Evolutionary conservation across 805 yeast genomes (phyloP).

Genomic region (Wickerhamomyces mucosus): DNA sequence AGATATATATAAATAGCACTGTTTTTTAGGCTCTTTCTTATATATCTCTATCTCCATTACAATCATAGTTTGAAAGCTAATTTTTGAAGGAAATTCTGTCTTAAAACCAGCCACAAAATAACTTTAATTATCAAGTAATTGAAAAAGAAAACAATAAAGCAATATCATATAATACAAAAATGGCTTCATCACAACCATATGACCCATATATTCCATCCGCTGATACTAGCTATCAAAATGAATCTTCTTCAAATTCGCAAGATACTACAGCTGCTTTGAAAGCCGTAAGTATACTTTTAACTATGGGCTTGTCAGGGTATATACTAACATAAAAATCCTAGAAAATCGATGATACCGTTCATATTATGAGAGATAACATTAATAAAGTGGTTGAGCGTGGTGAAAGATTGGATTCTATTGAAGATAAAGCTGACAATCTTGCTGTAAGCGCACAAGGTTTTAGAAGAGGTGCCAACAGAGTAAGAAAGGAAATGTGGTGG

Average conservation of each 20-base stretch:
- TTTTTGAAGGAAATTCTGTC: too few relatives aligned
- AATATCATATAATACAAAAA: conserved; percentile 17
- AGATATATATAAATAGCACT: too few relatives aligned
- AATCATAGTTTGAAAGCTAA: too few relatives aligned
- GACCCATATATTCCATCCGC: conserved; percentile 77
- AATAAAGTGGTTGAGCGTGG: conserved; percentile 92
- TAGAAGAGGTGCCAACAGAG: conserved; percentile 94
- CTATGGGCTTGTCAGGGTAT: background rate
- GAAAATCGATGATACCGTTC: conserved; percentile 94
- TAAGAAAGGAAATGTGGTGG: conserved; percentile 99
- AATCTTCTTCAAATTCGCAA: conserved; percentile 9
- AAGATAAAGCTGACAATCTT: conserved; percentile 86
- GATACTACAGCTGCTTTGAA: conserved; percentile 74
- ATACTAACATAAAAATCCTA: conserved; percentile 22
- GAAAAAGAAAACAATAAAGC: background rate
- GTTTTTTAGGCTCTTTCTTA: too few relatives aligned
- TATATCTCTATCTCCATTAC: too few relatives aligned
- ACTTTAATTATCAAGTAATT: too few relatives aligned
- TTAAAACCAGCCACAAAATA: background rate
- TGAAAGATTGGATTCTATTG: conserved; percentile 84
- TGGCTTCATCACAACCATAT: conserved; percentile 77
- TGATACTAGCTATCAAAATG: conserved; percentile 10
- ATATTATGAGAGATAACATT: conserved; percentile 94
- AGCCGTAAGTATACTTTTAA: conserved; percentile 43
- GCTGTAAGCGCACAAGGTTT: conserved; percentile 91